These are phyloP conservation scores for Schizopora paradoxa DNA, from an alignment of 1,284 basidiomycete species.

Conservation along the genomic window DNA sequence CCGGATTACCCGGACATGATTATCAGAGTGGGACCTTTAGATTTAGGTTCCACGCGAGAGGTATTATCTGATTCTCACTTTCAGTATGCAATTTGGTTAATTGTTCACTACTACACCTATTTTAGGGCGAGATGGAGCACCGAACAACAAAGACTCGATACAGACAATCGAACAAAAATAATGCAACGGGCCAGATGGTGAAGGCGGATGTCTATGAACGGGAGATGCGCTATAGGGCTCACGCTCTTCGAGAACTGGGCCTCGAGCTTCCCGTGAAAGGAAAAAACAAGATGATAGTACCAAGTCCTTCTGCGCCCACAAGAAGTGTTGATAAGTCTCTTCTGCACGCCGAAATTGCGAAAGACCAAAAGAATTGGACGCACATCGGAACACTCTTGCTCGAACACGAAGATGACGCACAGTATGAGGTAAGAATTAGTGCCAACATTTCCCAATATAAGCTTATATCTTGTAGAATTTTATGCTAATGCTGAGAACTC, in stretches of 20 bases:
- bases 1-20: neutral
- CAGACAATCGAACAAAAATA: slow-evolving; percentile 7
- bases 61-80: too few species aligned
- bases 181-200: neutral
- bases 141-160: slow-evolving; percentile 11
- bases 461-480: too few species aligned
- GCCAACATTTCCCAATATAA: too few species aligned
- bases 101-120: neutral
- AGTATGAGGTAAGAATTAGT: neutral
- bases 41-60: too few species aligned
- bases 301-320: neutral
- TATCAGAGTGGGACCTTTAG: too few species aligned
- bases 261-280: neutral
- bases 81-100: neutral
- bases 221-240: neutral
- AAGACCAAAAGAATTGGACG: neutral
- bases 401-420: neutral
- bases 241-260: neutral
- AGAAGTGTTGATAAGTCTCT: neutral
- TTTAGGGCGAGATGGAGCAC: slow-evolving; percentile 17
- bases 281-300: too few species aligned
- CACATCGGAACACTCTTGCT: neutral
- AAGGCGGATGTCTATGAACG: neutral
- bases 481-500: too few species aligned
- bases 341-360: neutral